These are phyloP conservation scores for Fraxinus cuspidata DNA, from an alignment of 257 asterid species.

Conservation along the genomic window DNA sequence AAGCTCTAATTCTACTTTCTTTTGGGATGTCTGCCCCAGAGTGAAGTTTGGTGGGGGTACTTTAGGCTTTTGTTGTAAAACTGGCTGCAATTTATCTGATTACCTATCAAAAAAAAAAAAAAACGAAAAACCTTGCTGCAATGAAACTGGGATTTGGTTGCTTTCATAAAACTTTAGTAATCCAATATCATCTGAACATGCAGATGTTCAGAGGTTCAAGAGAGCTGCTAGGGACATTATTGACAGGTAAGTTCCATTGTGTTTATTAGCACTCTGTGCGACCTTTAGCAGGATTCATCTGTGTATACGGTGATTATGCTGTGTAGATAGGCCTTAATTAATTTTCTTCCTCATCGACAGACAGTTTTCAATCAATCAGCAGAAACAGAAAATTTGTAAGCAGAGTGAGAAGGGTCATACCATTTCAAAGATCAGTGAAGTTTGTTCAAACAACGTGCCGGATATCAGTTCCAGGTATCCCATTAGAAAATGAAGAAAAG, in stretches of 20 bases:
- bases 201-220: slow-evolving; percentile 48
- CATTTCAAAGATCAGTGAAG: slow-evolving; percentile 45
- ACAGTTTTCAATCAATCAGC: slow-evolving; percentile 32
- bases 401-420: slow-evolving; percentile 37
- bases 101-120: no score
- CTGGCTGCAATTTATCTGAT: not conserved
- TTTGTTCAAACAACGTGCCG: slow-evolving; percentile 48
- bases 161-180: not conserved
- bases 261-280: not conserved
- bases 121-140: not conserved
- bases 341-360: slow-evolving; percentile 36
- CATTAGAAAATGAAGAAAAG: slow-evolving; percentile 54
- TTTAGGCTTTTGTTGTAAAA: slow-evolving; percentile 9
- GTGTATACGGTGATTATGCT: not conserved
- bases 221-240: slow-evolving; percentile 36
- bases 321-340: not conserved
- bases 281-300: not conserved
- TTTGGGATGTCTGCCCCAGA: not conserved
- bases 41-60: slow-evolving; percentile 2
- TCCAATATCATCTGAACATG: slow-evolving; percentile 26
- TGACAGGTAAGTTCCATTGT: slow-evolving; percentile 37
- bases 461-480: slow-evolving; percentile 62
- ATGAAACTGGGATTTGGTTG: slow-evolving; percentile 6
- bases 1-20: not conserved
- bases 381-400: slow-evolving; percentile 29